A percentile compares a stretch with the other conserved stretches of the same genome.
phyloP scores from a whole-genome alignment of 202 grass and related monocot genomes.

The Schoenoplectus tabernaemontani region DNA sequence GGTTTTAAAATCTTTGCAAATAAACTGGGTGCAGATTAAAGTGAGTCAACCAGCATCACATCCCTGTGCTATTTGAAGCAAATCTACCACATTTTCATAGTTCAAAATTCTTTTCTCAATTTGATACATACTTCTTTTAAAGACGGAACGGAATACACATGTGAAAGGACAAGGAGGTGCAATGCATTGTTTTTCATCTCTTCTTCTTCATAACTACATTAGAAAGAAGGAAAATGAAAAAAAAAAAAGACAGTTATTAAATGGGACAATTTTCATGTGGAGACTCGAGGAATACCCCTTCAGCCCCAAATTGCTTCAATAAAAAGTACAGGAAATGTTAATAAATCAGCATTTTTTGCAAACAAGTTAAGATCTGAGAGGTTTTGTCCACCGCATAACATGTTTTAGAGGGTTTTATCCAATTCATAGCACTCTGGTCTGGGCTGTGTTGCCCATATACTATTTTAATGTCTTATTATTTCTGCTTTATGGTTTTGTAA shows the following conservation, averaged over 20 bases:
- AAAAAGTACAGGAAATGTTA: no score
- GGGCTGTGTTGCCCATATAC: no score
- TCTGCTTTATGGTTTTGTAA: no score
- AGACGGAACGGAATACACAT: conserved; percentile 39
- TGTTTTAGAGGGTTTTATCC: no score
- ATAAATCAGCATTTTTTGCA: no score
- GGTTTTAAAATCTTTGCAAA: conserved; percentile 47
- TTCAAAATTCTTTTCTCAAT: conserved; percentile 38
- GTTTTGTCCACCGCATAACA: no score
- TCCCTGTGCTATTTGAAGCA: conserved; percentile 49
- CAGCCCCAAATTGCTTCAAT: neutral
- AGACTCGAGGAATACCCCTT: neutral
- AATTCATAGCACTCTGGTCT: no score
- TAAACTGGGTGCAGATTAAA: conserved; percentile 43
- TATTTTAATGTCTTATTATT: no score
- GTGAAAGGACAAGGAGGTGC: conserved; percentile 57
- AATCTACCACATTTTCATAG: conserved; percentile 62
- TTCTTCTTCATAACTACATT: conserved; percentile 55
- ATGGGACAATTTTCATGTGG: conserved; percentile 4
- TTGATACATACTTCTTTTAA: conserved; percentile 57
- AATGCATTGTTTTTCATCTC: conserved; percentile 42
- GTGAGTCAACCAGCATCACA: conserved; percentile 59
- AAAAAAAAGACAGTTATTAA: neutral
- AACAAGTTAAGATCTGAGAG: no score
- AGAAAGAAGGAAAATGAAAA: neutral